Conservation (phyloP, 169 alveolate species). For the Plasmodium sp. region DNA sequence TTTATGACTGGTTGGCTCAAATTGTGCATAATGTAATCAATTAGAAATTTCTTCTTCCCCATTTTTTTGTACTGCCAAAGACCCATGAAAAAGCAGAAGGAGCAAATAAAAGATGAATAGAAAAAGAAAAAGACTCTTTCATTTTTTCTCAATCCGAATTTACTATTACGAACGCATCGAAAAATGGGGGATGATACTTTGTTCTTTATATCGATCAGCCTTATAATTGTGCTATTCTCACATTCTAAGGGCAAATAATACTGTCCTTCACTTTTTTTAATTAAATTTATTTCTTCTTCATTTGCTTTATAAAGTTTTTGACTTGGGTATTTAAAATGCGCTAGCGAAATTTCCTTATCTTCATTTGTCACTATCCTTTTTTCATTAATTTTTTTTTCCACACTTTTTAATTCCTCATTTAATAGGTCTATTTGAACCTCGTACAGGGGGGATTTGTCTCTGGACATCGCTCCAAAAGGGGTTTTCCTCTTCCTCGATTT, state of each 20-base stretch:
- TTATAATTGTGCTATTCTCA: conserved; percentile 86
- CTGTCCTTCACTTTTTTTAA: conserved; percentile 73
- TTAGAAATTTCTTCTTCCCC: conserved; percentile 82
- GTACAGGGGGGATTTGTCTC: not conserved
- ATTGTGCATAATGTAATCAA: conserved; percentile 77
- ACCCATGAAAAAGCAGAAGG: conserved; percentile 82
- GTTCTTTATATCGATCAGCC: conserved; percentile 80
- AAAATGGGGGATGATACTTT: conserved; percentile 87
- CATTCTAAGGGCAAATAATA: conserved; percentile 84
- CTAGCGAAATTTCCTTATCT: conserved; percentile 5
- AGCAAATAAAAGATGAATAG: conserved; percentile 76
- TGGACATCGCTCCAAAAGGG: not conserved
- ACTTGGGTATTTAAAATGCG: conserved; percentile 75
- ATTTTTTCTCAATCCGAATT: conserved; percentile 88
- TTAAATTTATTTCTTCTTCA: conserved; percentile 75
- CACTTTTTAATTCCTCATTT: conserved; percentile 65
- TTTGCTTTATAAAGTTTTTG: conserved; percentile 78
- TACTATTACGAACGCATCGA: conserved; percentile 83
- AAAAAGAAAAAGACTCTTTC: conserved; percentile 80
- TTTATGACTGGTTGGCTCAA: conserved; percentile 69
- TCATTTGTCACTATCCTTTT: conserved; percentile 3
- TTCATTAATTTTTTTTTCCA: conserved; percentile 52
- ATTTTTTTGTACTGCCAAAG: conserved; percentile 87
- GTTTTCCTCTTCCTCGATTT: conserved; percentile 1
- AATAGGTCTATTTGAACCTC: conserved; percentile 29